phyloP scores from a whole-genome alignment of 2,329 filamentous ascomycete species.

The Nigrospora osmanthi region DNA sequence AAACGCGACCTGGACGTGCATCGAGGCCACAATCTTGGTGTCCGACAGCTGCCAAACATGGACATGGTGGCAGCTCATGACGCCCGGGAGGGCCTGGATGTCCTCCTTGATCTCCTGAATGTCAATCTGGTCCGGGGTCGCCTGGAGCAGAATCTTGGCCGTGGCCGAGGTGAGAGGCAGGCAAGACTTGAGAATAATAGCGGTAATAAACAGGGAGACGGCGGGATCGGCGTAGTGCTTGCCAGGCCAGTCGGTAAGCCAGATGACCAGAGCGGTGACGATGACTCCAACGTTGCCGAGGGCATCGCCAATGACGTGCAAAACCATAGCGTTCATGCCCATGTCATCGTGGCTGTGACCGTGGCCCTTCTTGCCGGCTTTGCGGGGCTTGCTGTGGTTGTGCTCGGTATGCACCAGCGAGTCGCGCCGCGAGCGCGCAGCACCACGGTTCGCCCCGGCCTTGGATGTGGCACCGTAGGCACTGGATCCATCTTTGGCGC shows the following conservation, averaged over 20 bases:
- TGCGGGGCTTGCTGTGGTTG: constrained; percentile 70
- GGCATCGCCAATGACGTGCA: constrained; percentile 74
- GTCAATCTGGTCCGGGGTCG: constrained; percentile 80
- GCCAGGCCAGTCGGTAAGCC: constrained; percentile 76
- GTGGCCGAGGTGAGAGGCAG: constrained; percentile 74
- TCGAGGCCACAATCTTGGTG: constrained; percentile 84
- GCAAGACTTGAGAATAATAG: constrained; percentile 66
- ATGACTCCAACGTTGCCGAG: constrained; percentile 85
- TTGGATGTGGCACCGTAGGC: constrained; percentile 15
- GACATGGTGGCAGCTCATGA: constrained; percentile 87
- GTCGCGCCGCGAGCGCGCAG: constrained; percentile 30
- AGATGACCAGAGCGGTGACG: constrained; percentile 76
- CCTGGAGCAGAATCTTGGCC: constrained; percentile 85
- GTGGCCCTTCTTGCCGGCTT: constrained; percentile 33
- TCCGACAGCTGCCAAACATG: constrained; percentile 98
- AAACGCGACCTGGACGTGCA: constrained; percentile 89
- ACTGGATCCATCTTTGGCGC: constrained; percentile 16
- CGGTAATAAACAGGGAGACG: constrained; percentile 89
- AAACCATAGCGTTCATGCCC: constrained; percentile 85
- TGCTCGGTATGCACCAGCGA: constrained; percentile 61
- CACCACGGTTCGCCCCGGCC: not conserved
- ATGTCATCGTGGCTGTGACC: constrained; percentile 80
- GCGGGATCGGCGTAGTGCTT: constrained; percentile 84
- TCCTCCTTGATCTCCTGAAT: constrained; percentile 89
- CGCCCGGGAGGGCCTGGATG: constrained; percentile 75